Conservation (phyloP, 805 yeast genomes). For the Saccharomycopsis malanga region DNA sequence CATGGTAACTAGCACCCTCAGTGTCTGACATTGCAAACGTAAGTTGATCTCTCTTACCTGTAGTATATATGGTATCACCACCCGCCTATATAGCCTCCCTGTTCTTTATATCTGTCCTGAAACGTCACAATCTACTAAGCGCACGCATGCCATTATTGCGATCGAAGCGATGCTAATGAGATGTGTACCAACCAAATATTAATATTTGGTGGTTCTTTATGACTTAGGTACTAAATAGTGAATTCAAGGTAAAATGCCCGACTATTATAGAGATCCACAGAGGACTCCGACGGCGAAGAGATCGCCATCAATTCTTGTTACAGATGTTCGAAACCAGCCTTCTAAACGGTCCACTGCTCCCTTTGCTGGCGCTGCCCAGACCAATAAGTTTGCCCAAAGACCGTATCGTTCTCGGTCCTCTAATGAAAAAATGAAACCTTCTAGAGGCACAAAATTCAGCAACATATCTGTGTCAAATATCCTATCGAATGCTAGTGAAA, state of each 20-base stretch:
- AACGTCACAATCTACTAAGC: no score
- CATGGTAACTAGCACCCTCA: constrained; percentile 70
- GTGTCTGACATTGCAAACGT: constrained; percentile 18
- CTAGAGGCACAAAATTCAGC: constrained; percentile 41
- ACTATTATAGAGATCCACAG: not conserved
- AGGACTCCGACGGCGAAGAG: constrained; percentile 64
- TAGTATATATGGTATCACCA: no score
- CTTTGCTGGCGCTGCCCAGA: constrained; percentile 57
- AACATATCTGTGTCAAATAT: constrained; percentile 77
- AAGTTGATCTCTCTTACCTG: no score
- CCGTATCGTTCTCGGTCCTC: constrained; percentile 8
- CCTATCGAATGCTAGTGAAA: constrained; percentile 72
- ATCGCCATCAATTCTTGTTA: constrained; percentile 89
- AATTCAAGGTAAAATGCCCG: not conserved
- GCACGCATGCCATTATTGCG: no score
- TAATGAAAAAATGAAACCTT: constrained; percentile 23
- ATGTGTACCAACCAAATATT: no score
- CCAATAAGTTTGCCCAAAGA: constrained; percentile 16
- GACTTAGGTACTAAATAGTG: no score
- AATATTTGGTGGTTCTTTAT: no score
- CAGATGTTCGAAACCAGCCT: constrained; percentile 63
- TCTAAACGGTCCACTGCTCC: constrained; percentile 56
- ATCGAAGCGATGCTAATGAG: no score
- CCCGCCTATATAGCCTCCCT: no score
- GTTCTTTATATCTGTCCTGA: no score